These are phyloP conservation scores for Helianthus tuberosus DNA, from an alignment of 129 eudicot species.

Conservation along the genomic window DNA sequence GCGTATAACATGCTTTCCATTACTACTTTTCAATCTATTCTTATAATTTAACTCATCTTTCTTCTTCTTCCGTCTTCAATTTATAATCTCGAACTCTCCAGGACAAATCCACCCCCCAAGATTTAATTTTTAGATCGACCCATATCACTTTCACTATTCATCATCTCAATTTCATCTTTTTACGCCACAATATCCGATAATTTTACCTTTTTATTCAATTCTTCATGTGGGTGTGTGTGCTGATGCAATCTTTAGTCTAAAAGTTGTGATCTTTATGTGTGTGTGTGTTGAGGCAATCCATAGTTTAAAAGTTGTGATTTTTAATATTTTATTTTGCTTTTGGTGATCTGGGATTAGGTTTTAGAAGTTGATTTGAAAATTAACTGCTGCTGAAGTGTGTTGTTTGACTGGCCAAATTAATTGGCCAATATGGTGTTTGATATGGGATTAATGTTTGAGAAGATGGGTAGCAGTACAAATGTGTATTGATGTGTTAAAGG, in stretches of 20 bases:
- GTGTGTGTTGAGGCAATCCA: conserved; percentile 18
- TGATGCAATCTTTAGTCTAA: conserved; percentile 7
- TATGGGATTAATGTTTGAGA: conserved; percentile 38
- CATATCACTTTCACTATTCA: neutral
- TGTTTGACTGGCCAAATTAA: conserved; percentile 26
- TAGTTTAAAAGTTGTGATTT: neutral
- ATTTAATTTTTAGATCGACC: conserved; percentile 13
- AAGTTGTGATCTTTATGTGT: conserved; percentile 9
- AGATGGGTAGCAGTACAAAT: conserved; percentile 30
- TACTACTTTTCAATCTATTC: conserved; percentile 15
- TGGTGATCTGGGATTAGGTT: conserved; percentile 32
- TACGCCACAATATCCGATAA: conserved; percentile 6
- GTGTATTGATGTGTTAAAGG: too few species aligned
- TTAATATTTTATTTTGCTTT: conserved; percentile 6
- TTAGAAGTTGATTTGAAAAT: conserved; percentile 16
- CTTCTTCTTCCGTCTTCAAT: neutral
- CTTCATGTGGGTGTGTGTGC: neutral
- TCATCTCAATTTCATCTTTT: conserved; percentile 24
- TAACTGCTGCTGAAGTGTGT: conserved; percentile 38
- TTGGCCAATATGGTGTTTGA: conserved; percentile 53
- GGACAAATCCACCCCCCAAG: conserved; percentile 3
- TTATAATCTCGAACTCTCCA: too few species aligned
- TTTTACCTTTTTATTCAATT: conserved; percentile 10
- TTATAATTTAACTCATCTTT: conserved; percentile 6
- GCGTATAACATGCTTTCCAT: conserved; percentile 34